Base-by-base conservation (phyloP, 2,329 filamentous ascomycete species). In the Fusarium sp. region DNA sequence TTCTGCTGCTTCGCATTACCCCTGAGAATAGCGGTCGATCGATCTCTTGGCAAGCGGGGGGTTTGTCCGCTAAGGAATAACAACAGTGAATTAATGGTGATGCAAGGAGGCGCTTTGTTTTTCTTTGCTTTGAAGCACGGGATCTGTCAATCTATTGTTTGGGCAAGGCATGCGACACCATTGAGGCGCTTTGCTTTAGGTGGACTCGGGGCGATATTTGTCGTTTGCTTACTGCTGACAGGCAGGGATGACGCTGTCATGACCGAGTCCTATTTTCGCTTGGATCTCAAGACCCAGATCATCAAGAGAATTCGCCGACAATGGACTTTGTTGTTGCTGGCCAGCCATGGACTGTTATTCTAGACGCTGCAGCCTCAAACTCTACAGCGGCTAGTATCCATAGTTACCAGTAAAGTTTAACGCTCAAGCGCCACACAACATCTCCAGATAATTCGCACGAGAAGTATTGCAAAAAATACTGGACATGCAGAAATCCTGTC, bases 1-100 rank as follows among this genome's bases (percentile, higher is more conserved):
- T 51, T 44, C 27, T 55, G 16, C 34, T 59, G 20, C 43, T 66
- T 66, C 49, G 22, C 40, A 41, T 29, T 55, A 66, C 63, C 63
- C 63, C 63, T 66, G 63, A 66, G 62, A 40, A 61, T 44, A 55
- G 62, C 20, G 8, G 63, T 45, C 54, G 63, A 66, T 66, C 63
- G 62, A 66, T 66, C 62, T 66, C 54, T 66, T 66, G 47, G 55
- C 55, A 18, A 12, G 47, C 46, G 55, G 63, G 62, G 62, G 46
- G 22, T 41, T 11, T 41, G 20, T 43, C 9, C 40, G 29, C 62
- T 53, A 46, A 32, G 40, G 27, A 34, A 40, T 22, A 56, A 24
- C 51, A 18, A 29, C 30, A 32, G 20, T 40, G 27, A 20, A 22
- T 38, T 38, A 38, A 38, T 53, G 49, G 34, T 41, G 49, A 57